Conservation (phyloP, 2,329 filamentous ascomycete genomes). For the Trichophyton equinum region DNA sequence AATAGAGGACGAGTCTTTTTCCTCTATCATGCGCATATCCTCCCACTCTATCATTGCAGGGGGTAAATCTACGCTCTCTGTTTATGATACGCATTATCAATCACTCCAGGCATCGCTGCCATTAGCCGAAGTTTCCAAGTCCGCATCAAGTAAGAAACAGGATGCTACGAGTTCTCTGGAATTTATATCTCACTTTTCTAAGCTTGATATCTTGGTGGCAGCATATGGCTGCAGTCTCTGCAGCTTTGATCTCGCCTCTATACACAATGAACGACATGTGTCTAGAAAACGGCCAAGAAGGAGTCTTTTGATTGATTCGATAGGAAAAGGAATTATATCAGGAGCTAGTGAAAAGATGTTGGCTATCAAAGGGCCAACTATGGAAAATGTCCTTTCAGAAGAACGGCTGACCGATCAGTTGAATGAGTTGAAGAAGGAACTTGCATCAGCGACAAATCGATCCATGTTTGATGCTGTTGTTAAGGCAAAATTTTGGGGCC, state of each 20-base stretch:
- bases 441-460: constrained; percentile 19
- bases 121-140: constrained; percentile 21
- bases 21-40: constrained; percentile 33
- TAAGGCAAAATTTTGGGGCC: constrained; percentile 11
- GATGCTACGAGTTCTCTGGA: constrained; percentile 18
- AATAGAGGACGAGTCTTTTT: constrained; percentile 26
- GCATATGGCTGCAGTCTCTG: constrained; percentile 31
- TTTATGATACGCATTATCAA: constrained; percentile 37
- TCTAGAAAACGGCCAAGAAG: constrained; percentile 30
- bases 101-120: constrained; percentile 34
- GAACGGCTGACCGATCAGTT: constrained; percentile 24
- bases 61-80: constrained; percentile 29
- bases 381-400: constrained; percentile 22
- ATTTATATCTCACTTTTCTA: constrained; percentile 35
- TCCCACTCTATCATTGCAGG: constrained; percentile 32
- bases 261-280: constrained; percentile 19
- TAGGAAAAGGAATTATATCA: constrained; percentile 30
- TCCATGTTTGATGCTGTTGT: constrained; percentile 26
- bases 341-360: constrained; percentile 20
- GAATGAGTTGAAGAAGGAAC: constrained; percentile 23
- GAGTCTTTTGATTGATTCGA: constrained; percentile 31
- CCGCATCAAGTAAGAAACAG: constrained; percentile 15
- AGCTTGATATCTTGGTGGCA: constrained; percentile 32
- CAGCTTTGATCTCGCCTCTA: constrained; percentile 32
- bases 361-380: constrained; percentile 20